Base-by-base conservation (phyloP, 495 filamentous ascomycete genomes). In the Staphylotrichum tortipilum region DNA sequence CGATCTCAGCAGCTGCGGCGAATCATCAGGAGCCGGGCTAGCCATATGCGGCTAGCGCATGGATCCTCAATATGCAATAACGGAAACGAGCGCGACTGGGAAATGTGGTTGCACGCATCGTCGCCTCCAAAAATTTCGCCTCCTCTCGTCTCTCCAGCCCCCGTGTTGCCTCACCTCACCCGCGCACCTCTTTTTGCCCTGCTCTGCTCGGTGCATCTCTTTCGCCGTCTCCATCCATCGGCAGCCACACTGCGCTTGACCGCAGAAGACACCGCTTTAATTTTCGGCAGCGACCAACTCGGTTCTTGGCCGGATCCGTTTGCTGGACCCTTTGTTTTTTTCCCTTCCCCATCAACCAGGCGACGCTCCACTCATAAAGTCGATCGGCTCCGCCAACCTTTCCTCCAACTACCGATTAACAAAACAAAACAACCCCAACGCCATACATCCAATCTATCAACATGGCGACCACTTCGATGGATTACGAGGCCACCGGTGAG, bases 401-500 rank as follows among this genome's bases (percentile, higher is more conserved):
- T 18, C 15, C 39, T 34, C 26, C 9, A 4, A 24, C 26, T 28
- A 1, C 26, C 26, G 10, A 5, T 10, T 10, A 28, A 5, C 26
- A 10, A 28, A 10, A 26, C 7, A n/a, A 30, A 34, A 31, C 28
- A 15, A 33, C 15, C 42, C 42, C 43, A 18, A 28, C 53, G 31
- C 12, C 23, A 29, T 24, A 45, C 45, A 38, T 0, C 22, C 23
- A 41, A 55, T 40, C 44, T 40, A 42, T 52, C 50, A 57, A 67
- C 11, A 78, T 78, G 74, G 71, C 77, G 15, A 78, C 76, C 37
- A 75, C 72, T 6, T 68, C 71, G 50, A 85, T 88, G 77, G 88
- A 94, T 61, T 92, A 89, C 71, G 88, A 92, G 61, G 86, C 89
- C 52, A 86, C 83, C 65, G 74, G 71, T 49, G 82, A 86, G 70